Evolutionary conservation across 768 basidiomycete species (phyloP), one percentile per base, ranked within the genome.

Genomic region (Pholiota conissans): DNA sequence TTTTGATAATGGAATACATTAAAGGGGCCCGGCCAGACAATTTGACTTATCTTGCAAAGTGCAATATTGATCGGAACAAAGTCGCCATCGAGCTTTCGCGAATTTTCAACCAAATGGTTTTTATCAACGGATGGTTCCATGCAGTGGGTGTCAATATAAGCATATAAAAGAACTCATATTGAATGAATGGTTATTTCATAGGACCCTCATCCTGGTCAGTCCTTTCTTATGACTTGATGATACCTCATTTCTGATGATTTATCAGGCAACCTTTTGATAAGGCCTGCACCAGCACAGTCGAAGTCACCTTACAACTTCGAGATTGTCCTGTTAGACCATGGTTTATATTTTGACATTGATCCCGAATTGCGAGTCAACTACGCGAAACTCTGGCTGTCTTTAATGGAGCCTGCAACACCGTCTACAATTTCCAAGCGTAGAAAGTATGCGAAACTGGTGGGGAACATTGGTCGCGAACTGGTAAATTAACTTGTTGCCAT

Each of bases 41-140:
- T 69, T 70, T 96, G 52, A 78, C 78, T 34, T 99, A 93, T 69
- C 81, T 99, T 13, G 87, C 89, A 22, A 76, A 85, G 34, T 79
- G 91, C 59, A 79, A 83, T 45, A 98, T 99, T 60, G 93, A 99
- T 71, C 80, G 96, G 52, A 99, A 98, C 68, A 89, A 89, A 69
- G 95, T 99, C 42, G 87, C 94, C 1, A 75, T 96, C 53, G 95
- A 98, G 72, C 79, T 99, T 20, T 86, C 90, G 3, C 76, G 89
- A 61, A 96, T 99, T 66, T 98, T 98, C 68, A 90, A 84, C 49
- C 87, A 85, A 67, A 98, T 98, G 97, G 93, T 98, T 10, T 96
- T 98, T 67, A 69, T 97, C 40, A 92, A 96, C 69, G 95, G 95
- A 16, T 94, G 89, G 84, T 91, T 91, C 69, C 88, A 89, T 74